Conservation (phyloP, 1,139 yeast species). For the Meyerozyma guilliermondii region DNA sequence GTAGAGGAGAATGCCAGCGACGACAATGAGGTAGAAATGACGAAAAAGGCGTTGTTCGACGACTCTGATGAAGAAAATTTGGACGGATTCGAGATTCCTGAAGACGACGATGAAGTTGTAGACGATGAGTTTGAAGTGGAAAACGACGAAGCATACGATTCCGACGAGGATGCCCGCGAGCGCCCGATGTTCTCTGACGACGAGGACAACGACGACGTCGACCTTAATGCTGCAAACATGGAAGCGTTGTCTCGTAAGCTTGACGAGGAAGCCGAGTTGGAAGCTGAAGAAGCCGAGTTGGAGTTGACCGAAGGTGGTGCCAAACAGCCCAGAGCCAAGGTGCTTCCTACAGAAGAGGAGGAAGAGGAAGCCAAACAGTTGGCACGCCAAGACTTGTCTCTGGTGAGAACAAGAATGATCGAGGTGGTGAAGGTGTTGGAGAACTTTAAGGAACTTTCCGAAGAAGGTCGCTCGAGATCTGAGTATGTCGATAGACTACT, state of each 20-base stretch:
- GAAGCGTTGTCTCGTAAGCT: constrained; percentile 68
- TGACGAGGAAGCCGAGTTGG: constrained; percentile 68
- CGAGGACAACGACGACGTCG: constrained; percentile 73
- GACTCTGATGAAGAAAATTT: constrained; percentile 56
- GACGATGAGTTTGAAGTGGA: constrained; percentile 56
- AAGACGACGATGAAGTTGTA: constrained; percentile 17
- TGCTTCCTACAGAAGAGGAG: constrained; percentile 60
- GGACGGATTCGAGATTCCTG: constrained; percentile 35
- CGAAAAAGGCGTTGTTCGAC: constrained; percentile 74
- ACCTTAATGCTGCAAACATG: constrained; percentile 82
- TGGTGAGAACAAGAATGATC: constrained; percentile 88
- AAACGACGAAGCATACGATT: constrained; percentile 44
- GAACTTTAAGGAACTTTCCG: constrained; percentile 78
- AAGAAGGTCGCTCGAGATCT: constrained; percentile 79
- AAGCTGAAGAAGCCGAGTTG: constrained; percentile 73
- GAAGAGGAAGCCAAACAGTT: constrained; percentile 45
- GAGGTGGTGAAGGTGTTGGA: constrained; percentile 95
- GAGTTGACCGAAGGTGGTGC: constrained; percentile 60
- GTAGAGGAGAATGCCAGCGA: constrained; percentile 17
- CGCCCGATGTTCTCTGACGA: constrained; percentile 84
- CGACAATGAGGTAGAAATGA: constrained; percentile 10
- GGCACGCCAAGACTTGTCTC: constrained; percentile 61
- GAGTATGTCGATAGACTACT: constrained; percentile 76
- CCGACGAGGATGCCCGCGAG: constrained; percentile 52
- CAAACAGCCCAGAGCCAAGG: constrained; percentile 64